Percentiles rank a stretch among this genome's conserved stretches.
Conservation (phyloP, 106 monocot genomes). For the Dioscorea alata region DNA sequence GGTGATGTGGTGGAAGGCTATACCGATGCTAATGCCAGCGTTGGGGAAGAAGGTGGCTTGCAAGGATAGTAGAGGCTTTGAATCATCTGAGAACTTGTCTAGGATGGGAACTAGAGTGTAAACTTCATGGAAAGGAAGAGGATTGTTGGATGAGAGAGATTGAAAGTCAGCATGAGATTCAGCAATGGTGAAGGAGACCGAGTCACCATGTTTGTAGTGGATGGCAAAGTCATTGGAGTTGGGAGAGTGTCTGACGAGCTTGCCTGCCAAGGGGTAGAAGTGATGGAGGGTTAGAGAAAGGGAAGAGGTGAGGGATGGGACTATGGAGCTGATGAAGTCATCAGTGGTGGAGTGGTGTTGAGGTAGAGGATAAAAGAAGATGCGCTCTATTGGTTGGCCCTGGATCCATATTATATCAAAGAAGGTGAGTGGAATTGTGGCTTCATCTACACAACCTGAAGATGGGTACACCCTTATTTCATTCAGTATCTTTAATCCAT, state of each 20-base stretch:
- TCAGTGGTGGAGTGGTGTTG: slow-evolving; percentile 9
- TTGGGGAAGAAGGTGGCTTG: slow-evolving; percentile 27
- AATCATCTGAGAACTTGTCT: background rate
- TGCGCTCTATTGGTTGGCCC: slow-evolving; percentile 23
- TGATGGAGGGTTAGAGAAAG: slow-evolving; percentile 50
- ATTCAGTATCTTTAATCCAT: background rate
- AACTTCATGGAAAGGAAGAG: slow-evolving; percentile 6
- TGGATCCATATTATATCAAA: slow-evolving; percentile 24
- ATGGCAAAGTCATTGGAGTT: slow-evolving; percentile 23
- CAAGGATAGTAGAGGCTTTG: slow-evolving; percentile 26
- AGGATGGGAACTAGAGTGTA: slow-evolving; percentile 16
- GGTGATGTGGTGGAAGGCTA: slow-evolving; percentile 24
- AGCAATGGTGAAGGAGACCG: slow-evolving; percentile 19
- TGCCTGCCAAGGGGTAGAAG: no score
- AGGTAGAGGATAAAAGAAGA: slow-evolving; percentile 43
- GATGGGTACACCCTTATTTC: background rate
- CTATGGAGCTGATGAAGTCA: slow-evolving; percentile 15
- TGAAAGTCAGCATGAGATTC: slow-evolving; percentile 22
- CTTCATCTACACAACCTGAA: no score
- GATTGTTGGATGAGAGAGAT: slow-evolving; percentile 5
- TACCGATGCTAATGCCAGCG: slow-evolving; percentile 20
- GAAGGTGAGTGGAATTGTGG: slow-evolving; percentile 10
- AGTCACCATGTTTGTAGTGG: slow-evolving; percentile 19
- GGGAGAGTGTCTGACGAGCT: background rate
- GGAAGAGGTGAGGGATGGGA: slow-evolving; percentile 38